Evolutionary conservation across 2,329 filamentous ascomycete genomes (phyloP).

Genomic region (Helotiales sp.): DNA sequence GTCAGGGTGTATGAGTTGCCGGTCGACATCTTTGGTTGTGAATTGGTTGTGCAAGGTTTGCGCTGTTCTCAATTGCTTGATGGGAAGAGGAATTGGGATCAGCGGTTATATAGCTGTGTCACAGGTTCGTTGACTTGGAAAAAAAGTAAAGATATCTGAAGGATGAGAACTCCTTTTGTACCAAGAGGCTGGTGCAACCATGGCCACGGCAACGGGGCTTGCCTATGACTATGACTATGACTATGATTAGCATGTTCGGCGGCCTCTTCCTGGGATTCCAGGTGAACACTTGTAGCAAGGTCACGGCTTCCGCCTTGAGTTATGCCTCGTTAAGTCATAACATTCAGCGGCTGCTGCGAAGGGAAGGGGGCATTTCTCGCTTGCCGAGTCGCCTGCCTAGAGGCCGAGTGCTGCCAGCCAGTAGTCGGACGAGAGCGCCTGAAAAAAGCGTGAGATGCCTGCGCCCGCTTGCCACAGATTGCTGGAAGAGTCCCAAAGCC

Average conservation of each 20-base stretch:
- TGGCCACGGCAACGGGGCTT: not conserved
- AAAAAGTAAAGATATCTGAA: not conserved
- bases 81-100: not conserved
- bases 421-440: not conserved
- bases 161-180: not conserved
- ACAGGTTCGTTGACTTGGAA: not conserved
- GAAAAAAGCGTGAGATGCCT: not conserved
- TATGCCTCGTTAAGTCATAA: not conserved
- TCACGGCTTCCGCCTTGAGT: conserved; percentile 1
- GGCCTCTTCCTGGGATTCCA: not conserved
- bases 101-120: not conserved
- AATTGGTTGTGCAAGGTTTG: not conserved
- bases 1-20: not conserved
- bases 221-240: no score
- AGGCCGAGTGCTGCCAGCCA: not conserved
- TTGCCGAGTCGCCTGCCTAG: not conserved
- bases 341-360: no score
- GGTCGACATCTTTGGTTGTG: not conserved
- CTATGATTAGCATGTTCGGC: not conserved
- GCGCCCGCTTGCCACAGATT: not conserved
- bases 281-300: not conserved
- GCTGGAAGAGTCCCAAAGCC: not conserved
- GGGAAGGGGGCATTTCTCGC: not conserved
- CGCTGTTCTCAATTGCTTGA: not conserved
- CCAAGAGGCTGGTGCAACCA: not conserved